A percentile compares a stretch with the other conserved stretches of the same genome.
These are phyloP conservation scores for Cardamine occulta DNA, from an alignment of 345 rosid species.

Conservation along the genomic window DNA sequence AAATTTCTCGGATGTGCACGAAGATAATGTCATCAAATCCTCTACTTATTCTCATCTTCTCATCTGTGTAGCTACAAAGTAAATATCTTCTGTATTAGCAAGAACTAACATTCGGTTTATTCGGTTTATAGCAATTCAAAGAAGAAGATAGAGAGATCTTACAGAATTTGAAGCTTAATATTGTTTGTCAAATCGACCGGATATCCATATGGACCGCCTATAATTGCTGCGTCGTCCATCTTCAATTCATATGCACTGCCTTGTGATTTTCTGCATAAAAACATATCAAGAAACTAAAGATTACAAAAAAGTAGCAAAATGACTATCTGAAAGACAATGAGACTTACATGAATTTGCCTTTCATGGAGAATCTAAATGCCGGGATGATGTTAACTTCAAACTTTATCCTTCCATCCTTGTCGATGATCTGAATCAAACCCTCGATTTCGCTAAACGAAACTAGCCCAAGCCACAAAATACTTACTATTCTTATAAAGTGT, in stretches of 20 bases:
- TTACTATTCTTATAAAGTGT: not conserved
- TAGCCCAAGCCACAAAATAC: conserved; percentile 3
- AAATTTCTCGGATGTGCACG: conserved; percentile 55
- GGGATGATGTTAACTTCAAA: conserved; percentile 70
- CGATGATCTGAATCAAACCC: conserved; percentile 56
- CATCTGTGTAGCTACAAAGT: conserved; percentile 68
- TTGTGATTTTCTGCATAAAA: conserved; percentile 56
- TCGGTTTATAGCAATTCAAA: not conserved
- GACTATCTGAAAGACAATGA: not conserved
- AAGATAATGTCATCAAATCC: conserved; percentile 69
- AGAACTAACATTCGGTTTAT: not conserved
- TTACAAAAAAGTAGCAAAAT: not conserved
- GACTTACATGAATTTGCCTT: conserved; percentile 71
- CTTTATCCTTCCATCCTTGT: conserved; percentile 64
- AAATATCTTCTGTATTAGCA: not conserved
- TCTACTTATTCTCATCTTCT: conserved; percentile 70
- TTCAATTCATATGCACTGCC: conserved; percentile 50
- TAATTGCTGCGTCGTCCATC: conserved; percentile 89
- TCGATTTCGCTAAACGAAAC: not conserved
- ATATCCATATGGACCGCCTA: conserved; percentile 76
- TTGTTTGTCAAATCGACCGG: conserved; percentile 72
- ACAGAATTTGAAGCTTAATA: conserved; percentile 65
- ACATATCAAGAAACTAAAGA: conserved; percentile 20
- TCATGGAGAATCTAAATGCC: conserved; percentile 87
- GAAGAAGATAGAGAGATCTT: conserved; percentile 43